Conservation (phyloP, 2,329 filamentous ascomycete species). For the Chaetomium globosum region DNA sequence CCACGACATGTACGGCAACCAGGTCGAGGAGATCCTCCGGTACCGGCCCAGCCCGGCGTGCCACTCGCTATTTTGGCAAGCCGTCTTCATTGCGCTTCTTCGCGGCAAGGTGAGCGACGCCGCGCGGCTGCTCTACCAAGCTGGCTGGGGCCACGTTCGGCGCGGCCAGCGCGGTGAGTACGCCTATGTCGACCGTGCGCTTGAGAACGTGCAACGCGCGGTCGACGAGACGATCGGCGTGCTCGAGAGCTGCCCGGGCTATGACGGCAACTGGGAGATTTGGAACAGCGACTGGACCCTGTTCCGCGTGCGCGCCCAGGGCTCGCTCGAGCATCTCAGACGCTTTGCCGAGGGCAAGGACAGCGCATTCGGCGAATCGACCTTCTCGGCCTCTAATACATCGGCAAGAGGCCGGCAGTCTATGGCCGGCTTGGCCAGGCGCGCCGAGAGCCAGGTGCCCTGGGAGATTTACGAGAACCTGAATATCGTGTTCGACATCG, state of each 20-base stretch:
- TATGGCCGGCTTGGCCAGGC: conserved; percentile 68
- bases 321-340: conserved; percentile 70
- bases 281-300: conserved; percentile 79
- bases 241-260: conserved; percentile 72
- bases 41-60: conserved; percentile 72
- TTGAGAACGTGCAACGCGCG: conserved; percentile 77
- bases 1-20: conserved; percentile 71
- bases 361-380: conserved; percentile 40
- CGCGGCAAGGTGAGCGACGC: conserved; percentile 73
- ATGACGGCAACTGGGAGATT: conserved; percentile 77
- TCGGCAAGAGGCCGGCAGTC: conserved; percentile 51
- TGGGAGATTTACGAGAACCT: conserved; percentile 89
- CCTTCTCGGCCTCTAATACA: conserved; percentile 41
- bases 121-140: conserved; percentile 68
- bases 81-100: conserved; percentile 71
- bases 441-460: conserved; percentile 82
- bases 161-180: conserved; percentile 65
- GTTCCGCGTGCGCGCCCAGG: conserved; percentile 74
- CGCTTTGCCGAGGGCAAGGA: conserved; percentile 72
- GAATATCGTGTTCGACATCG: conserved; percentile 75
- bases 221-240: conserved; percentile 68
- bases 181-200: conserved; percentile 72
- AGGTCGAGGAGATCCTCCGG: conserved; percentile 65
- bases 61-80: conserved; percentile 82
- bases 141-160: conserved; percentile 76